Conservation (phyloP, 306 rosid species). For the Citrullus colocynthis region DNA sequence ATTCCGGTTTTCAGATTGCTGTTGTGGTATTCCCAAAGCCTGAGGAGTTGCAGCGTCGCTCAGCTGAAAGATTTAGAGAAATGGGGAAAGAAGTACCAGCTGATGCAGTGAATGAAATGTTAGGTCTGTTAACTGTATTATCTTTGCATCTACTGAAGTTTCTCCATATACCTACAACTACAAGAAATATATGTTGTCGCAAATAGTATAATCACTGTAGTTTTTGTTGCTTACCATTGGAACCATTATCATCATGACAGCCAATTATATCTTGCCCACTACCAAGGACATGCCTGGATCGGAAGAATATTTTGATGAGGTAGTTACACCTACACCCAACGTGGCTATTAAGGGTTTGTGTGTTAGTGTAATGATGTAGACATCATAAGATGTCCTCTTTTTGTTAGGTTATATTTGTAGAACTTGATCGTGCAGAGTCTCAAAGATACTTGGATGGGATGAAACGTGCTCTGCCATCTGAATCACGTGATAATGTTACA, state of each 20-base stretch:
- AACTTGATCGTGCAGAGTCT: conserved; percentile 36
- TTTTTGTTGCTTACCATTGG: conserved; percentile 1
- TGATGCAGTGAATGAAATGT: conserved; percentile 38
- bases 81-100: conserved; percentile 45
- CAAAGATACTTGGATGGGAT: conserved; percentile 38
- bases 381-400: neutral
- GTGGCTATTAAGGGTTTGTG: neutral
- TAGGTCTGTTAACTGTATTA: conserved; percentile 21
- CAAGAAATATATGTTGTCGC: neutral
- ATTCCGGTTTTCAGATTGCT: conserved; percentile 26
- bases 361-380: conserved; percentile 2
- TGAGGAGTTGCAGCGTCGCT: conserved; percentile 27
- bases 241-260: conserved; percentile 17
- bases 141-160: neutral
- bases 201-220: neutral
- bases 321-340: conserved; percentile 3
- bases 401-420: conserved; percentile 41
- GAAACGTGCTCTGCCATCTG: conserved; percentile 21
- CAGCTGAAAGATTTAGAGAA: conserved; percentile 28
- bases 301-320: conserved; percentile 41
- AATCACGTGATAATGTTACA: neutral
- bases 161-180: neutral
- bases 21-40: conserved; percentile 46
- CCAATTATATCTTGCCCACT: conserved; percentile 38
- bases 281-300: conserved; percentile 40